Percentiles rank a stretch among this genome's conserved stretches.
Conservation (phyloP, 805 yeast species). For the Ogataea trehalophila region DNA sequence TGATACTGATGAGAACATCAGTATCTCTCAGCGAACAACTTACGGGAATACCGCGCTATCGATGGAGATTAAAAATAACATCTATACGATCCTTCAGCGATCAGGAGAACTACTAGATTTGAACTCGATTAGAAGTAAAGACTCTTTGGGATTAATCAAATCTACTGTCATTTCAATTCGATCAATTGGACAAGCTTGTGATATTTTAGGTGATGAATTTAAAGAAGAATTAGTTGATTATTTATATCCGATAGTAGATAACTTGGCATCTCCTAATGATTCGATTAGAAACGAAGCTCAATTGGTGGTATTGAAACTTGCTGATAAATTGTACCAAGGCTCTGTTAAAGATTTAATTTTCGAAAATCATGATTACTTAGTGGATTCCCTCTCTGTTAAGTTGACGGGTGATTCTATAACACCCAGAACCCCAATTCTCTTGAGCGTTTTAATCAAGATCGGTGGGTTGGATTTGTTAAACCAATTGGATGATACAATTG, state of each 20-base stretch:
- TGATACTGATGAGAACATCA: constrained; percentile 10
- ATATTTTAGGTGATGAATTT: constrained; percentile 35
- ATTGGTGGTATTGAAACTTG: constrained; percentile 45
- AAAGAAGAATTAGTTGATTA: constrained; percentile 60
- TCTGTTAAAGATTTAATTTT: constrained; percentile 52
- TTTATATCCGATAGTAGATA: constrained; percentile 68
- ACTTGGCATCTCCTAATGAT: constrained; percentile 54
- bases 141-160: constrained; percentile 7
- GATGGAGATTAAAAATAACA: constrained; percentile 15
- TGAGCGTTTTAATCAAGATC: constrained; percentile 62
- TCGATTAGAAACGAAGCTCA: constrained; percentile 48
- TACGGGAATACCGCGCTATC: constrained; percentile 1
- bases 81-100: constrained; percentile 31
- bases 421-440: constrained; percentile 66
- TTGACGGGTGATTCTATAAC: constrained; percentile 67
- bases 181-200: constrained; percentile 34
- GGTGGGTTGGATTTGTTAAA: constrained; percentile 64
- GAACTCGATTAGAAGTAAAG: constrained; percentile 18
- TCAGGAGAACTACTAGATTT: constrained; percentile 41
- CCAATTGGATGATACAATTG: constrained; percentile 66
- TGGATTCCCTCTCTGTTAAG: constrained; percentile 71
- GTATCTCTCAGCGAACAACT: background rate
- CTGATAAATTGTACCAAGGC: constrained; percentile 47
- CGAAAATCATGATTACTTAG: constrained; percentile 72
- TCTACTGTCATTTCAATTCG: constrained; percentile 37